A percentile compares a stretch with the other conserved stretches of the same genome.
These are phyloP conservation scores for Zarea fungicola DNA, from an alignment of 2,329 filamentous ascomycete genomes.

Conservation along the genomic window DNA sequence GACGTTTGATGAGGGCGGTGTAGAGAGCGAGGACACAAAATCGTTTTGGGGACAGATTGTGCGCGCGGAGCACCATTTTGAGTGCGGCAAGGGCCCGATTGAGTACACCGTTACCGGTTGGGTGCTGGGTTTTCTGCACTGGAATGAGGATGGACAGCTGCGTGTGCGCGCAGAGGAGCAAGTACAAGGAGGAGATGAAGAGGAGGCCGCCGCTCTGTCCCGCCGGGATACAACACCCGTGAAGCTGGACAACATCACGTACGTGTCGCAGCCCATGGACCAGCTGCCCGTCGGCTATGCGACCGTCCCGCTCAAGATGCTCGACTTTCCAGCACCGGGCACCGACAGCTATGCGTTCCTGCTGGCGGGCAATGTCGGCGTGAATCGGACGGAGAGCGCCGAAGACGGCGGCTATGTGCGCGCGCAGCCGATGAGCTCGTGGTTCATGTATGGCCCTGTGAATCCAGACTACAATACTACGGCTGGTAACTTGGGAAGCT, in stretches of 20 bases:
- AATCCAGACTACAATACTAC: slow-evolving; percentile 20
- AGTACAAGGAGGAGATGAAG: slow-evolving; percentile 8
- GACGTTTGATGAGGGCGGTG: slow-evolving; percentile 38
- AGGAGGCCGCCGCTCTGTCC: not conserved
- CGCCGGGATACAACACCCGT: too few relatives aligned
- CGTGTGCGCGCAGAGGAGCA: slow-evolving; percentile 13
- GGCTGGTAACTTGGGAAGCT: slow-evolving; percentile 18
- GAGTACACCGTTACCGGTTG: slow-evolving; percentile 40
- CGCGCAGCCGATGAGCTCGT: slow-evolving; percentile 32
- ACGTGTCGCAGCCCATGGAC: slow-evolving; percentile 23
- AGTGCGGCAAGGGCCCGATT: slow-evolving; percentile 24
- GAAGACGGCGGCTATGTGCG: slow-evolving; percentile 21
- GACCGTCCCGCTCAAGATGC: slow-evolving; percentile 33
- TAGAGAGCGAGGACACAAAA: slow-evolving; percentile 25
- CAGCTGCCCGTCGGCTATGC: slow-evolving; percentile 35
- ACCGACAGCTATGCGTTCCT: slow-evolving; percentile 29
- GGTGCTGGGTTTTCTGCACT: slow-evolving; percentile 45
- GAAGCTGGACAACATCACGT: slow-evolving; percentile 26
- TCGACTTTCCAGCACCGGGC: slow-evolving; percentile 24
- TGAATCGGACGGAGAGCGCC: slow-evolving; percentile 21
- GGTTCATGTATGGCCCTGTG: slow-evolving; percentile 36
- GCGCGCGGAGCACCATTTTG: slow-evolving; percentile 26
- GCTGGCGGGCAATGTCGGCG: slow-evolving; percentile 33
- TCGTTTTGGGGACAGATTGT: slow-evolving; percentile 42
- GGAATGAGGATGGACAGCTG: slow-evolving; percentile 30